Conservation (phyloP, 441 rosid species). For the Brassica hybrid region DNA sequence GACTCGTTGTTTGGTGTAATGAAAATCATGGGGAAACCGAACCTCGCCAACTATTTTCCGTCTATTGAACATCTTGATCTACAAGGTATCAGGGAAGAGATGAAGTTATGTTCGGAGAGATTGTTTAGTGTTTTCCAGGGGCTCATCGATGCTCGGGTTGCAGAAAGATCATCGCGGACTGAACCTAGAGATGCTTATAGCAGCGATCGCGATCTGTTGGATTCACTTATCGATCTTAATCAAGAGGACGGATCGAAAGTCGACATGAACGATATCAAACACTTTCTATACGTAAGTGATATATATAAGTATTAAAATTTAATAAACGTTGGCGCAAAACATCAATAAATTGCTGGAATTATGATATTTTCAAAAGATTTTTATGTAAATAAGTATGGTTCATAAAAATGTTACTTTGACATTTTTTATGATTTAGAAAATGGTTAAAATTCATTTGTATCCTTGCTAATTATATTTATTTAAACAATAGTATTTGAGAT, state of each 20-base stretch:
- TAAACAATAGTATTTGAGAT: too few species aligned
- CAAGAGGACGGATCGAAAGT: neutral
- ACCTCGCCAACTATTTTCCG: conserved; percentile 33
- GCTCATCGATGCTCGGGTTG: conserved; percentile 23
- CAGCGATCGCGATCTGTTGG: conserved; percentile 29
- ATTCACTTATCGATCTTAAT: conserved; percentile 25
- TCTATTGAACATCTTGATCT: conserved; percentile 16
- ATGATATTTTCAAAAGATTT: too few species aligned
- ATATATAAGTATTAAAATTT: neutral
- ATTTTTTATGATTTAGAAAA: too few species aligned
- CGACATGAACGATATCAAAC: conserved; percentile 16
- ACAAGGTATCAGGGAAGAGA: conserved; percentile 21
- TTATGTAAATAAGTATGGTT: too few species aligned
- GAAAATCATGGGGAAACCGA: conserved; percentile 17
- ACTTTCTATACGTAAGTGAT: conserved; percentile 27
- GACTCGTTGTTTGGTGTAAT: conserved; percentile 10
- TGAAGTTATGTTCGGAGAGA: neutral
- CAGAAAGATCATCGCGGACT: neutral
- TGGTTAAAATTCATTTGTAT: too few species aligned
- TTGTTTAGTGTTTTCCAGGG: conserved; percentile 13
- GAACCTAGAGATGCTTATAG: neutral
- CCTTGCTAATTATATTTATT: too few species aligned
- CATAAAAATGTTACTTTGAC: too few species aligned
- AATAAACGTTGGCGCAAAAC: neutral
- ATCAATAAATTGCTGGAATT: neutral